These are phyloP conservation scores for Fomitopsis serialis DNA, from an alignment of 768 basidiomycete species.

Conservation along the genomic window DNA sequence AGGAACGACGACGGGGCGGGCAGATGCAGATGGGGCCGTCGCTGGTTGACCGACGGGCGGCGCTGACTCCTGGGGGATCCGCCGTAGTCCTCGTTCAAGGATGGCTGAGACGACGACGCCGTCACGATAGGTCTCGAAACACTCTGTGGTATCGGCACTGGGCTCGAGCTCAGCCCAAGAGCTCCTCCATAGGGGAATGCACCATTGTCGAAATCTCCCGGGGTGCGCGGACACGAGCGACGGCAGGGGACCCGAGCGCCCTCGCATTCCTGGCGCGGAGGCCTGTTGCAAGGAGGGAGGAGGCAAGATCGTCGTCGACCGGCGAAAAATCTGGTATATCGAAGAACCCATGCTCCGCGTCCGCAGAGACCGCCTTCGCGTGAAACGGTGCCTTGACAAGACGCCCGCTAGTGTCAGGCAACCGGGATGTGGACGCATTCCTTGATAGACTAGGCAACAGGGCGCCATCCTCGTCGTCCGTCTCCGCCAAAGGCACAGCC, in stretches of 20 bases:
- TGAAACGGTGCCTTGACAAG: constrained; percentile 7
- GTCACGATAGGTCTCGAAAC: too few species aligned
- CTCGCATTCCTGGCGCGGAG: background rate
- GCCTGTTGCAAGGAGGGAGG: background rate
- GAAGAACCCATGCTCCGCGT: background rate
- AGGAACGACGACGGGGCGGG: constrained; percentile 17
- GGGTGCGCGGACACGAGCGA: too few species aligned
- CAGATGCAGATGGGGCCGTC: constrained; percentile 6
- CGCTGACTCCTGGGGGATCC: background rate
- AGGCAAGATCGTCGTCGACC: background rate
- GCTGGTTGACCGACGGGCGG: background rate
- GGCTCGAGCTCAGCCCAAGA: too few species aligned
- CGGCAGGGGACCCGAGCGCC: too few species aligned
- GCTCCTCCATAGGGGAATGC: too few species aligned
- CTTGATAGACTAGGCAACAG: background rate
- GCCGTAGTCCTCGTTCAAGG: background rate
- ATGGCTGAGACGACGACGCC: background rate
- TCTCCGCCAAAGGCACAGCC: background rate
- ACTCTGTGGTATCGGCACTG: too few species aligned
- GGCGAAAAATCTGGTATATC: background rate
- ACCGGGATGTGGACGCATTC: background rate
- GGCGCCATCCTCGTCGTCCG: background rate
- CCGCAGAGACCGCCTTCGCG: background rate
- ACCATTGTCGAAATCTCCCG: too few species aligned
- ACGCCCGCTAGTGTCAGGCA: background rate